A percentile compares a stretch with the other conserved stretches of the same genome.
These are phyloP conservation scores for Trichoderma asperelloides DNA, from an alignment of 495 filamentous ascomycete genomes.

Conservation along the genomic window DNA sequence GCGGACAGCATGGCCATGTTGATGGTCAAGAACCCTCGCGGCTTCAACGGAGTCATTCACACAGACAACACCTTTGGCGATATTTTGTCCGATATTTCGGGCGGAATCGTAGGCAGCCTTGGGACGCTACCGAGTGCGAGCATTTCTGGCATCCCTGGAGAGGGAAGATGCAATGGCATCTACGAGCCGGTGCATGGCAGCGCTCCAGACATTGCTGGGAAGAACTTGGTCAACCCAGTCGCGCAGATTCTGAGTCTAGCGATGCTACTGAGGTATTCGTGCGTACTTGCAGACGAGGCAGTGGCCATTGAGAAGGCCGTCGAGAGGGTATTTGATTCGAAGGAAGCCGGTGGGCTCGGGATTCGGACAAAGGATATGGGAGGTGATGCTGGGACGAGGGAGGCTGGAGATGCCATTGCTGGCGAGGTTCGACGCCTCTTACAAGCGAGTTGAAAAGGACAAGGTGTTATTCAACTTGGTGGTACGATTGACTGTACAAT, in stretches of 20 bases:
- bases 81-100: constrained; percentile 43
- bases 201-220: constrained; percentile 35
- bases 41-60: constrained; percentile 41
- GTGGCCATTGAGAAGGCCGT: constrained; percentile 45
- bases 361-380: constrained; percentile 47
- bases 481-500: not conserved
- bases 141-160: constrained; percentile 41
- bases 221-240: constrained; percentile 25
- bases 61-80: constrained; percentile 46
- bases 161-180: constrained; percentile 35
- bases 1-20: constrained; percentile 42
- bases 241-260: constrained; percentile 30
- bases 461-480: not conserved
- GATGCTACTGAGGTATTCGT: constrained; percentile 50
- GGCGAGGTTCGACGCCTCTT: not conserved
- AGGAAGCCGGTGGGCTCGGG: constrained; percentile 32
- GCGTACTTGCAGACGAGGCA: constrained; percentile 40
- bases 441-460: not conserved
- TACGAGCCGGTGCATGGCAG: constrained; percentile 28
- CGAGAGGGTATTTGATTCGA: constrained; percentile 33
- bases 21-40: constrained; percentile 39
- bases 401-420: constrained; percentile 40
- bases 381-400: constrained; percentile 40
- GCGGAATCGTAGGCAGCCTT: constrained; percentile 38
- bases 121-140: constrained; percentile 43